These are phyloP conservation scores for Sphaerulina populicola DNA, from an alignment of 2,329 filamentous ascomycete species.

Conservation along the genomic window DNA sequence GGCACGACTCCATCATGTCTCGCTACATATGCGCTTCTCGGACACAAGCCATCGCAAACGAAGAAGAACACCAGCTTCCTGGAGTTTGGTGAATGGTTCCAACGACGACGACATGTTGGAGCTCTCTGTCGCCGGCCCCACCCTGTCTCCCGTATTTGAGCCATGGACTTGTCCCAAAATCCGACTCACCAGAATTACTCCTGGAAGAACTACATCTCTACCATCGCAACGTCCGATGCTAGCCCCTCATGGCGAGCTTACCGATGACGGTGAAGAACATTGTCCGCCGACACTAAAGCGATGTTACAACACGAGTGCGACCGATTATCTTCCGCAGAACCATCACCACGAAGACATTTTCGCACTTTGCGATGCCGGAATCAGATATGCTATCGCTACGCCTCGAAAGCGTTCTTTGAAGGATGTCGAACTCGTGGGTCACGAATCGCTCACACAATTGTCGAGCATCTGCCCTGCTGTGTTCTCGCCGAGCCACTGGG, in stretches of 20 bases:
- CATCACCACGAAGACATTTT: neutral
- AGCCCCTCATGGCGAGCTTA: neutral
- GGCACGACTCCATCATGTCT: constrained; percentile 23
- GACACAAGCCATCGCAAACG: neutral
- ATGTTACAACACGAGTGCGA: constrained; percentile 2
- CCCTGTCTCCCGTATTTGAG: neutral
- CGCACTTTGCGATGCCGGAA: constrained; percentile 13
- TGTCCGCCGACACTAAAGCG: neutral
- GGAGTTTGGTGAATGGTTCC: neutral
- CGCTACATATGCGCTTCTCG: constrained; percentile 23
- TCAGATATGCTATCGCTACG: constrained; percentile 29
- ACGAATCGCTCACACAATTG: constrained; percentile 31
- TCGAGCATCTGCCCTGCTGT: constrained; percentile 35
- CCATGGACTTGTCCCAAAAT: neutral
- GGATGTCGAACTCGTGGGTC: constrained; percentile 30
- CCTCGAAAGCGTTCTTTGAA: constrained; percentile 19
- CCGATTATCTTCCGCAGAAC: neutral
- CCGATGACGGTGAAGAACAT: neutral
- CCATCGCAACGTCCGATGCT: neutral
- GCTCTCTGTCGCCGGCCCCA: neutral
- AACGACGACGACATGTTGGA: neutral
- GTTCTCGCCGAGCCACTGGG: constrained; percentile 35
- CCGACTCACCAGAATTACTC: neutral
- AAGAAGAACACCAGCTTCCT: neutral
- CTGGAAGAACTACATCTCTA: neutral